phyloP scores from a whole-genome alignment of 176 grass and related monocot species.

The Phragmites australis region DNA sequence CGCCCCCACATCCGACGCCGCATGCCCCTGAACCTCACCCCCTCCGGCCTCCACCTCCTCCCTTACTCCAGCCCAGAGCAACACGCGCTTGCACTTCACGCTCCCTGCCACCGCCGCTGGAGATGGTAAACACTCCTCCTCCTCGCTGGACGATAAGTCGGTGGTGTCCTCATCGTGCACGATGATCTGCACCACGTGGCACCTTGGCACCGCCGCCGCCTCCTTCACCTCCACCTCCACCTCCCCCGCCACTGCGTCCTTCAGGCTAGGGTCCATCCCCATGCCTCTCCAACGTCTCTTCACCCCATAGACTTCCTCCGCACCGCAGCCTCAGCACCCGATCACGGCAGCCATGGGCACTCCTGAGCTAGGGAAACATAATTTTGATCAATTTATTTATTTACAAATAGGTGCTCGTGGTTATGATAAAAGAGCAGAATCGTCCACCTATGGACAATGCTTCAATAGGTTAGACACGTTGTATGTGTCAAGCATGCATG shows the following conservation, averaged over 20 bases:
- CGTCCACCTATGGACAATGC: too few species aligned
- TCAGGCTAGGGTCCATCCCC: slow-evolving; percentile 24
- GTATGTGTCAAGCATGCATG: not conserved
- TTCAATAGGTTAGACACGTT: not conserved
- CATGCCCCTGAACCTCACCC: slow-evolving; percentile 53
- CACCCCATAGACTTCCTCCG: slow-evolving; percentile 14
- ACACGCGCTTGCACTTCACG: not conserved
- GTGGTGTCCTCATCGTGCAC: slow-evolving; percentile 68
- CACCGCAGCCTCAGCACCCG: not conserved
- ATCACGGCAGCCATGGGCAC: slow-evolving; percentile 11
- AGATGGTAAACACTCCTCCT: not conserved
- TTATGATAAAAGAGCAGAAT: not conserved
- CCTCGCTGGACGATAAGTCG: slow-evolving; percentile 65
- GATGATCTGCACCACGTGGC: slow-evolving; percentile 48
- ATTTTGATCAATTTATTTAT: not conserved
- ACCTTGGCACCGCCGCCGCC: not conserved
- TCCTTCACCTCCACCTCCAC: not conserved
- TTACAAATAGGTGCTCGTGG: not conserved
- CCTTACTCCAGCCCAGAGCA: not conserved
- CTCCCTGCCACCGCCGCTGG: not conserved
- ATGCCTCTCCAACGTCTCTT: not conserved
- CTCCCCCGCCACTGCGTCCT: not conserved
- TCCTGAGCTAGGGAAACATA: not conserved
- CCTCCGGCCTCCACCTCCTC: not conserved
- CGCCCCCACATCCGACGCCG: slow-evolving; percentile 62